These are phyloP conservation scores for Thuja plicata DNA, from an alignment of 83 land plant genomes.

Conservation along the genomic window DNA sequence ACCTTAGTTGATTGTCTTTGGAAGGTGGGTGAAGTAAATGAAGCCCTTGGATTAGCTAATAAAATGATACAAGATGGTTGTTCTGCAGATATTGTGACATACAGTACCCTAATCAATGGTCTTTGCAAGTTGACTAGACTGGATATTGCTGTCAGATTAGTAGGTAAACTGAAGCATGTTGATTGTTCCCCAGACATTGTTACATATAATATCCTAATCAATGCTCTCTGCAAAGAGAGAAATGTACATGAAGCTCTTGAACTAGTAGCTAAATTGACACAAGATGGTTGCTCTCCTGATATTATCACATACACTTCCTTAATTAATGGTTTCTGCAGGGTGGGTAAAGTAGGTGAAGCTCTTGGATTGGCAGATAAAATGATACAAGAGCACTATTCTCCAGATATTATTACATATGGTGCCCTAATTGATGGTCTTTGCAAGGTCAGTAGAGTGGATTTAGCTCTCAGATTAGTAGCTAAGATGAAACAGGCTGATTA, in stretches of 20 bases:
- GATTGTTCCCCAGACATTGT: constrained; percentile 29
- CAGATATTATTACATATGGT: constrained; percentile 48
- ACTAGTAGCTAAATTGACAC: constrained; percentile 34
- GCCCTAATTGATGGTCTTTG: constrained; percentile 47
- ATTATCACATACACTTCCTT: constrained; percentile 42
- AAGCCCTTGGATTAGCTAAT: constrained; percentile 23
- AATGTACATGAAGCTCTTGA: constrained; percentile 33
- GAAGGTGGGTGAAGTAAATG: constrained; percentile 29
- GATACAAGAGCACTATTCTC: constrained; percentile 28
- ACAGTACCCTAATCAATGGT: constrained; percentile 44
- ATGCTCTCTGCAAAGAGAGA: constrained; percentile 46
- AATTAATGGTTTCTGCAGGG: constrained; percentile 49
- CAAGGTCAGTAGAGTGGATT: constrained; percentile 22
- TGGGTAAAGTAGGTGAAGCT: constrained; percentile 35
- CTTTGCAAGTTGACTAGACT: constrained; percentile 35
- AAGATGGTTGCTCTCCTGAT: constrained; percentile 37
- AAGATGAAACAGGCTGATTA: constrained; percentile 21
- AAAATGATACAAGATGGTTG: constrained; percentile 37
- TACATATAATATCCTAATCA: constrained; percentile 37
- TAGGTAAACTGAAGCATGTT: constrained; percentile 34
- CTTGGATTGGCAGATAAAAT: constrained; percentile 29
- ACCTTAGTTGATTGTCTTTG: constrained; percentile 46
- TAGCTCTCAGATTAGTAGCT: constrained; percentile 39
- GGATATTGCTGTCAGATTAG: constrained; percentile 26
- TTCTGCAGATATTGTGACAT: constrained; percentile 30